Evolutionary conservation across 345 rosid genomes (phyloP).

Genomic region (Lepidium didymum): DNA sequence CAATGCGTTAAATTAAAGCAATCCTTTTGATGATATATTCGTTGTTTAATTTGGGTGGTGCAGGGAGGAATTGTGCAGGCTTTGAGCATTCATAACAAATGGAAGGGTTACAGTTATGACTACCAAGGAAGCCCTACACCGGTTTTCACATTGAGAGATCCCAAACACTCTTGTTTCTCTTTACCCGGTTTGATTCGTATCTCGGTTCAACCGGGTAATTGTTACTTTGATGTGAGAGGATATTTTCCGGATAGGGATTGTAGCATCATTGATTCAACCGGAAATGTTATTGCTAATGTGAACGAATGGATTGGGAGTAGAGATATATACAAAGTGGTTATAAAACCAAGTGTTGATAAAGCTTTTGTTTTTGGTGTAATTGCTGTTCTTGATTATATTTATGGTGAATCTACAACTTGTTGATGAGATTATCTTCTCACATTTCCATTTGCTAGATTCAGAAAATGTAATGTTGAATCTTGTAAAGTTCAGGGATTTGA

Average conservation of each 20-base stretch:
- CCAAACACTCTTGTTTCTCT: slow-evolving; percentile 37
- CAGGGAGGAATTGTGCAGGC: slow-evolving; percentile 71
- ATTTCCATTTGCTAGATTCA: not conserved
- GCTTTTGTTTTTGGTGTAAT: slow-evolving; percentile 71
- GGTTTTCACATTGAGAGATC: slow-evolving; percentile 67
- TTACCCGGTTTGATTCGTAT: slow-evolving; percentile 39
- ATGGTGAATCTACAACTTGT: slow-evolving; percentile 76
- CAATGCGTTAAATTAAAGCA: slow-evolving; percentile 9
- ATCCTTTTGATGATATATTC: not conserved
- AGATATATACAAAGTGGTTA: slow-evolving; percentile 57
- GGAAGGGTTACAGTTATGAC: slow-evolving; percentile 62
- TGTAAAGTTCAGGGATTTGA: not conserved
- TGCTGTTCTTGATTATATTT: slow-evolving; percentile 62
- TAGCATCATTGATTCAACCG: slow-evolving; percentile 42
- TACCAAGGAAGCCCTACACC: slow-evolving; percentile 54
- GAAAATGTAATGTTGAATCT: not conserved
- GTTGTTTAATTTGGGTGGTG: not conserved
- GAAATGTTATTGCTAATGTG: slow-evolving; percentile 53
- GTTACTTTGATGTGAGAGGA: slow-evolving; percentile 57
- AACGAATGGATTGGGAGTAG: slow-evolving; percentile 38
- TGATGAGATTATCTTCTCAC: not conserved
- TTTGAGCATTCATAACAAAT: slow-evolving; percentile 51
- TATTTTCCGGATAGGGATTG: slow-evolving; percentile 59
- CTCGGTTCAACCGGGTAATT: slow-evolving; percentile 29
- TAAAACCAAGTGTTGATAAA: slow-evolving; percentile 52